These are phyloP conservation scores for Aureobasidium subglaciale DNA, from an alignment of 2,329 filamentous ascomycete species.

Conservation along the genomic window DNA sequence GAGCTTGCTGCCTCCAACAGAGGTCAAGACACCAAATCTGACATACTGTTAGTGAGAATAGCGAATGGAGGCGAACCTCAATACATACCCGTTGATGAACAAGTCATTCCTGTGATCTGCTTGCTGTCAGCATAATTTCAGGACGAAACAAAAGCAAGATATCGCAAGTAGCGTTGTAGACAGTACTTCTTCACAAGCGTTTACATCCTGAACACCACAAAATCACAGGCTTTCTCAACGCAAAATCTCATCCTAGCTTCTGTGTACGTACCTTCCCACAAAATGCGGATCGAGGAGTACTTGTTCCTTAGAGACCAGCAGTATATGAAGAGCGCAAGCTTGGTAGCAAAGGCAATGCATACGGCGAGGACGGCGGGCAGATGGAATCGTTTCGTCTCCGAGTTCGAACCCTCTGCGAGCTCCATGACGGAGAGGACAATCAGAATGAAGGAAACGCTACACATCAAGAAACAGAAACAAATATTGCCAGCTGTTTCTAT, in stretches of 20 bases:
- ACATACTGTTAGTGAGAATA: not conserved
- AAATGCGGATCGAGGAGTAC: conserved; percentile 83
- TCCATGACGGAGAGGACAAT: conserved; percentile 80
- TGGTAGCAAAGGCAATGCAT: conserved; percentile 73
- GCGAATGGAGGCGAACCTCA: not conserved
- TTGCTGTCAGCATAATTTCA: not conserved
- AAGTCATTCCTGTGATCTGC: conserved; percentile 88
- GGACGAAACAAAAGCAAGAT: not conserved
- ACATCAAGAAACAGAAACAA: conserved; percentile 94
- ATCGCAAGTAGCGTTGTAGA: too few species aligned
- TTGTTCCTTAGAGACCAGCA: conserved; percentile 87
- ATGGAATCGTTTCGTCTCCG: conserved; percentile 52
- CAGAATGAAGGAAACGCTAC: conserved; percentile 79
- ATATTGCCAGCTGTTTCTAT: conserved; percentile 96
- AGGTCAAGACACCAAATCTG: conserved; percentile 68
- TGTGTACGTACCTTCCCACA: conserved; percentile 58
- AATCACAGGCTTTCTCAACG: not conserved
- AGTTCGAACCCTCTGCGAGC: conserved; percentile 47
- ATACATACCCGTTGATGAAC: conserved; percentile 68
- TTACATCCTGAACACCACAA: not conserved
- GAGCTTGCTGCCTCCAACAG: conserved; percentile 82
- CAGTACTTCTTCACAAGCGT: too few species aligned
- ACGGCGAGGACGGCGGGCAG: conserved; percentile 82
- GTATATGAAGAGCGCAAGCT: conserved; percentile 77
- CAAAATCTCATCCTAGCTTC: not conserved